Percentiles rank a stretch among this genome's conserved stretches.
phyloP scores from a whole-genome alignment of 164 flowering plant species.

The Berberis thunbergii region DNA sequence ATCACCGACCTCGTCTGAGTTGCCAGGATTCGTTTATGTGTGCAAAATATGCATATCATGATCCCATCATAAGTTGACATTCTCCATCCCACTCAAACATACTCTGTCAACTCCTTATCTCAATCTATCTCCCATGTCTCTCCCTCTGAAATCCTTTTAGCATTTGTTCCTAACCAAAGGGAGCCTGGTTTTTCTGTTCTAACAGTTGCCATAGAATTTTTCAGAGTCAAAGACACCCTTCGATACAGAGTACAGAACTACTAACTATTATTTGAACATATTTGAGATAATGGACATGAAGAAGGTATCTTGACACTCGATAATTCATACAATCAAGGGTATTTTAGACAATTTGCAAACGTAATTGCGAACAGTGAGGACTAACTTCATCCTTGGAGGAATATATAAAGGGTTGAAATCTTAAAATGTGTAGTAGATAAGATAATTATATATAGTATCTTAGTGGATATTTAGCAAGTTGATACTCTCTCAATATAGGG shows the following conservation, averaged over 20 bases:
- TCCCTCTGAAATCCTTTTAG: background rate
- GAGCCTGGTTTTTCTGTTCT: no score
- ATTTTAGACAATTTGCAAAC: background rate
- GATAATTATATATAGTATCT: background rate
- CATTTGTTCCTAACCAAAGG: background rate
- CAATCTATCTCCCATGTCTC: background rate
- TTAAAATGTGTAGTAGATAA: background rate
- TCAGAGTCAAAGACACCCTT: no score
- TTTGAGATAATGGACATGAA: no score
- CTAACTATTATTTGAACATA: no score
- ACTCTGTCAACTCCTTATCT: background rate
- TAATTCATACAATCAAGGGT: background rate
- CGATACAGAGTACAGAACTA: no score
- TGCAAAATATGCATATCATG: background rate
- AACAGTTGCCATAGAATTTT: no score
- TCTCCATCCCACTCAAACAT: background rate
- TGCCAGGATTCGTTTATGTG: background rate
- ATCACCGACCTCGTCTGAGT: background rate
- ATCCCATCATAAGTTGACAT: constrained; percentile 10
- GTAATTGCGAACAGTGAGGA: background rate
- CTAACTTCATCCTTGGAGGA: background rate
- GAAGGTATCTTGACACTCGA: background rate
- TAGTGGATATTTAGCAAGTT: constrained; percentile 5
- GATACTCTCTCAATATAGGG: background rate
- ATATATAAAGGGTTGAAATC: background rate